Percentiles rank a stretch among this genome's conserved stretches.
Conservation (phyloP, 2,329 filamentous ascomycete species). For the Hypoxylon sp. region DNA sequence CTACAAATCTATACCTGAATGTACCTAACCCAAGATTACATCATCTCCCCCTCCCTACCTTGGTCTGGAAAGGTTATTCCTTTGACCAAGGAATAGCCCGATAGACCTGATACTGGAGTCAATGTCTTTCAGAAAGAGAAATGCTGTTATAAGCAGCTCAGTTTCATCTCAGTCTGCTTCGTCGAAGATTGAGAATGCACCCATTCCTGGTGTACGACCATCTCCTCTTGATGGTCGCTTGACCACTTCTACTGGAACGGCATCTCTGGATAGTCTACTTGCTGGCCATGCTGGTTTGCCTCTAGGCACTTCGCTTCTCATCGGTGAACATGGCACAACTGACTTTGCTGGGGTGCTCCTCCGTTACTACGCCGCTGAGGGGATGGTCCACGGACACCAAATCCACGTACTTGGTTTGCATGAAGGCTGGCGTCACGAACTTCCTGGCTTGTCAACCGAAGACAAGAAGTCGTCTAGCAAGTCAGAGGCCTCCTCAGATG, state of each 20-base stretch:
- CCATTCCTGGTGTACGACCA: conserved; percentile 74
- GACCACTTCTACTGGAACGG: conserved; percentile 92
- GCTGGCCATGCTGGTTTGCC: conserved; percentile 89
- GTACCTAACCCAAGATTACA: conserved; percentile 1
- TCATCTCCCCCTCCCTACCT: background rate
- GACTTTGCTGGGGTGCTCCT: conserved; percentile 90
- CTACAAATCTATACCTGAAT: conserved; percentile 16
- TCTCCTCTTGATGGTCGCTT: conserved; percentile 90
- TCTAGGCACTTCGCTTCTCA: conserved; percentile 82
- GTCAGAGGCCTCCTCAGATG: conserved; percentile 63
- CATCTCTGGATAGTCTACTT: conserved; percentile 86
- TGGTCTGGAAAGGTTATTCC: background rate
- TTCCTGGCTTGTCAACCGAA: conserved; percentile 78
- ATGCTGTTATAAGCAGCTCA: conserved; percentile 65
- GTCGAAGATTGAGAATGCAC: conserved; percentile 57
- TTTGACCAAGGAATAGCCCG: background rate
- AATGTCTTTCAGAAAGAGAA: conserved; percentile 75
- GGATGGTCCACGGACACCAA: conserved; percentile 89
- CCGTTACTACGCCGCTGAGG: conserved; percentile 93
- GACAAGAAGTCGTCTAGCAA: conserved; percentile 59
- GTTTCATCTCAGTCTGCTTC: conserved; percentile 53
- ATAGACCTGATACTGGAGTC: background rate
- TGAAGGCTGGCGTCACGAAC: conserved; percentile 84
- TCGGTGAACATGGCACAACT: conserved; percentile 93
- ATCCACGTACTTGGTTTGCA: conserved; percentile 87